Conservation (phyloP, 371 early-diverging fungal genomes). For the Mortierella sp. region DNA sequence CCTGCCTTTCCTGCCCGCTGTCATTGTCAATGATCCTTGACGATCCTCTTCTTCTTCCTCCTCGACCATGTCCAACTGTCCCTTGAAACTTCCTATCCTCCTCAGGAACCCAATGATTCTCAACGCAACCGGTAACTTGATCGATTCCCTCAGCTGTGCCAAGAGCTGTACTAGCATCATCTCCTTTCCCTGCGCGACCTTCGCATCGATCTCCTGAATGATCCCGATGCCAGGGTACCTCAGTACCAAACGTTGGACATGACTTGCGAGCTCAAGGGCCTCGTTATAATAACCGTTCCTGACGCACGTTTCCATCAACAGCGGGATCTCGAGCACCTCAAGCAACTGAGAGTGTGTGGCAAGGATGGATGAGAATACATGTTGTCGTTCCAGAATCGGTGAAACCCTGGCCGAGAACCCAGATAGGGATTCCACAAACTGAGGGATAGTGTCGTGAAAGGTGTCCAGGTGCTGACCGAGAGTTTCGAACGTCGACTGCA, state of each 20-base stretch:
- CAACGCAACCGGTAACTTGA: conserved; percentile 83
- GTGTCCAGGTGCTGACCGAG: conserved; percentile 63
- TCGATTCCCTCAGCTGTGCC: conserved; percentile 74
- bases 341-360: conserved; percentile 70
- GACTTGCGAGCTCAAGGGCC: conserved; percentile 84
- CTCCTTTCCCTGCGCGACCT: conserved; percentile 73
- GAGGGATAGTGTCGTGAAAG: conserved; percentile 62
- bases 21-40: background rate
- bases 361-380: conserved; percentile 62
- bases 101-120: conserved; percentile 84
- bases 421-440: conserved; percentile 63
- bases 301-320: conserved; percentile 85
- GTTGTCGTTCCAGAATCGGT: conserved; percentile 61
- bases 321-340: conserved; percentile 82
- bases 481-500: conserved; percentile 64
- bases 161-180: conserved; percentile 80
- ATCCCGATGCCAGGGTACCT: conserved; percentile 69
- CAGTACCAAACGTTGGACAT: conserved; percentile 72
- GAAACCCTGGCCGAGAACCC: conserved; percentile 43
- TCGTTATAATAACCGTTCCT: conserved; percentile 87
- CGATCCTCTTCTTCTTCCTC: conserved; percentile 38
- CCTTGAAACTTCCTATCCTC: conserved; percentile 73
- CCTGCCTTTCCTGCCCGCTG: background rate
- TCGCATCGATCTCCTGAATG: conserved; percentile 67
- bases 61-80: conserved; percentile 18